phyloP scores from a whole-genome alignment of 345 rosid species.

The Murraya koenigii region DNA sequence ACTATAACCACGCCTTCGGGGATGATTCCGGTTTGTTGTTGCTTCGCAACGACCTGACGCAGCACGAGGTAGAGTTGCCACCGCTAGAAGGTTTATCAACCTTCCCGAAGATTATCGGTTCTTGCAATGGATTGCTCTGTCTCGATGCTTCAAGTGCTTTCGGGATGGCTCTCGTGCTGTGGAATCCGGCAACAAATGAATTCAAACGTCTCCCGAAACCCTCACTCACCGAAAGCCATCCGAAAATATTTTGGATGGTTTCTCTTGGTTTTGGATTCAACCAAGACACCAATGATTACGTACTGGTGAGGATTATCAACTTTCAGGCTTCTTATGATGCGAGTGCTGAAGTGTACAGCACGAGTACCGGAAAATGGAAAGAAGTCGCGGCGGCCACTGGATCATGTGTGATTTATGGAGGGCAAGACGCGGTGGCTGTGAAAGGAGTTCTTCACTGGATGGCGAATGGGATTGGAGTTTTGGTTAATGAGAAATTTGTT shows the following conservation, averaged over 20 bases:
- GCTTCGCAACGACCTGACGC: not conserved
- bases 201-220: slow-evolving; percentile 23
- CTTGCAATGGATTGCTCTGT: slow-evolving; percentile 36
- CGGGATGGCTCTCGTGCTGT: slow-evolving; percentile 23
- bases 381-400: slow-evolving; percentile 5
- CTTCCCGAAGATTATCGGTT: slow-evolving; percentile 37
- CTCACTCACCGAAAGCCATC: not conserved
- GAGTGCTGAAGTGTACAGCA: slow-evolving; percentile 30
- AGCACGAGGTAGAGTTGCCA: not conserved
- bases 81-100: not conserved
- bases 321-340: not conserved
- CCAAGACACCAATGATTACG: slow-evolving; percentile 13
- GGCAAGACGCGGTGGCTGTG: not conserved
- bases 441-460: slow-evolving; percentile 22
- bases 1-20: slow-evolving; percentile 13
- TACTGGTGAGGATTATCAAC: slow-evolving; percentile 28
- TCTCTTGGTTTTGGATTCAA: slow-evolving; percentile 33
- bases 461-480: slow-evolving; percentile 11
- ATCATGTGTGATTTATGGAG: not conserved
- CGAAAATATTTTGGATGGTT: slow-evolving; percentile 23
- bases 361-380: slow-evolving; percentile 23
- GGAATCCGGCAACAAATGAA: slow-evolving; percentile 28
- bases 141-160: slow-evolving; percentile 31
- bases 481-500: slow-evolving; percentile 3
- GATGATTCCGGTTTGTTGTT: not conserved